A percentile compares a stretch with the other conserved stretches of the same genome.
Conservation (phyloP, 148 eudicot genomes). For the Agrostemma githago region DNA sequence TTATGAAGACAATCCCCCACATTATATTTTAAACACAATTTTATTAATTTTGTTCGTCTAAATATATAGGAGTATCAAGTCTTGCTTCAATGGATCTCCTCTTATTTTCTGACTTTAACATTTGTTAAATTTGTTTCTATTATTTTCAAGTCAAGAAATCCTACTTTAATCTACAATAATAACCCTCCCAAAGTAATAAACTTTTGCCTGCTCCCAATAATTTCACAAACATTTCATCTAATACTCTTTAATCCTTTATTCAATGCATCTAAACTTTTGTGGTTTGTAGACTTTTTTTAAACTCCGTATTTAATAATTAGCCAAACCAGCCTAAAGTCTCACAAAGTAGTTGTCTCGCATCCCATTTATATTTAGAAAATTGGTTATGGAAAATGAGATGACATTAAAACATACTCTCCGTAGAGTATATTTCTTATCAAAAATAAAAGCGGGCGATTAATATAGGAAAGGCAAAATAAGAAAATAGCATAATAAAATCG, state of each 20-base stretch:
- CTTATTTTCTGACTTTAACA: neutral
- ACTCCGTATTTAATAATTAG: neutral
- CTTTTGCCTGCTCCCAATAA: neutral
- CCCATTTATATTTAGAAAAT: too few species aligned
- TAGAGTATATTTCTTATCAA: too few species aligned
- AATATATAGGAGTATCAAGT: neutral
- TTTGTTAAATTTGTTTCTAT: too few species aligned
- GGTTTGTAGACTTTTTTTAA: neutral
- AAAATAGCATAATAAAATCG: too few species aligned
- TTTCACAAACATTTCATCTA: neutral
- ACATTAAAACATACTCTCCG: too few species aligned
- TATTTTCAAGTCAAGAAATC: neutral
- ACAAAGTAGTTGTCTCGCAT: too few species aligned
- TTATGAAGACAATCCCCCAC: neutral
- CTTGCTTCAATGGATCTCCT: neutral
- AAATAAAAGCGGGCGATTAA: too few species aligned
- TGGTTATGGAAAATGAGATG: too few species aligned
- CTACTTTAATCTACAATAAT: too few species aligned
- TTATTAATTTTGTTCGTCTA: neutral
- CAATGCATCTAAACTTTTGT: conserved; percentile 6
- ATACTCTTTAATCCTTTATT: neutral
- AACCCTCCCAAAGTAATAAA: too few species aligned
- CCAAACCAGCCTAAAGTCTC: neutral
- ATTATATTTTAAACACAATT: too few species aligned
- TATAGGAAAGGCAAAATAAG: too few species aligned